These are phyloP conservation scores for Cichorium intybus DNA, from an alignment of 140 eudicot species.

Conservation along the genomic window DNA sequence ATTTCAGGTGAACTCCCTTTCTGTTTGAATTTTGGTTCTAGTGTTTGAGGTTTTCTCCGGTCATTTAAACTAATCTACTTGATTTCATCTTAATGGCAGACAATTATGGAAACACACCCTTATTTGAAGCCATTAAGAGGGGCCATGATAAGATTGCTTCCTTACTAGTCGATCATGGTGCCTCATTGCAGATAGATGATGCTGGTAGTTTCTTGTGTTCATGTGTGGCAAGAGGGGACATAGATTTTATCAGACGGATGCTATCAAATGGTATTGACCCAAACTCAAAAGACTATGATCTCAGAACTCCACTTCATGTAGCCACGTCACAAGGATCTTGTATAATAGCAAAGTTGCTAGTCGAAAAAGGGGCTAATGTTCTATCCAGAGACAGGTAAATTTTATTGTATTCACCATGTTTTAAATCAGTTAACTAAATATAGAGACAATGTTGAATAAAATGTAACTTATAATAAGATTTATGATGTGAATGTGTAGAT, in stretches of 20 bases:
- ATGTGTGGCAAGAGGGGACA: slow-evolving; percentile 68
- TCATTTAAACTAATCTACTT: background rate
- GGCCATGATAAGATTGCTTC: slow-evolving; percentile 75
- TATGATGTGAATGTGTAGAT: slow-evolving; percentile 43
- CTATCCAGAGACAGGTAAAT: slow-evolving; percentile 71
- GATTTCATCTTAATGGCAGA: slow-evolving; percentile 39
- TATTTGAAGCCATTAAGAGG: slow-evolving; percentile 36
- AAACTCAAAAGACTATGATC: slow-evolving; percentile 71
- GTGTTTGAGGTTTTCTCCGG: background rate
- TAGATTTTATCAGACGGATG: slow-evolving; percentile 57
- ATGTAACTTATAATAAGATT: slow-evolving; percentile 28
- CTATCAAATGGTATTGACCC: slow-evolving; percentile 76
- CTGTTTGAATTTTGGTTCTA: background rate
- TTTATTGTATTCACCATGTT: background rate
- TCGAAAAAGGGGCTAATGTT: slow-evolving; percentile 87
- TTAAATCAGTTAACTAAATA: slow-evolving; percentile 8
- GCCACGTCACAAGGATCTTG: slow-evolving; percentile 80
- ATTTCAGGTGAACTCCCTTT: slow-evolving; percentile 39
- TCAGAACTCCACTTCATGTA: slow-evolving; percentile 83
- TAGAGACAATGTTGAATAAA: too few relatives aligned
- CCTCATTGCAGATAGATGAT: slow-evolving; percentile 44
- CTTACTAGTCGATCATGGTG: slow-evolving; percentile 60
- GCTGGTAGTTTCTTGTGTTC: slow-evolving; percentile 73
- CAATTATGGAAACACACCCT: slow-evolving; percentile 81
- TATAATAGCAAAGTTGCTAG: slow-evolving; percentile 68